Percentiles rank a stretch among this genome's conserved stretches.
phyloP scores from a whole-genome alignment of 1,284 basidiomycete species.

The Rhodotorula glutinis region DNA sequence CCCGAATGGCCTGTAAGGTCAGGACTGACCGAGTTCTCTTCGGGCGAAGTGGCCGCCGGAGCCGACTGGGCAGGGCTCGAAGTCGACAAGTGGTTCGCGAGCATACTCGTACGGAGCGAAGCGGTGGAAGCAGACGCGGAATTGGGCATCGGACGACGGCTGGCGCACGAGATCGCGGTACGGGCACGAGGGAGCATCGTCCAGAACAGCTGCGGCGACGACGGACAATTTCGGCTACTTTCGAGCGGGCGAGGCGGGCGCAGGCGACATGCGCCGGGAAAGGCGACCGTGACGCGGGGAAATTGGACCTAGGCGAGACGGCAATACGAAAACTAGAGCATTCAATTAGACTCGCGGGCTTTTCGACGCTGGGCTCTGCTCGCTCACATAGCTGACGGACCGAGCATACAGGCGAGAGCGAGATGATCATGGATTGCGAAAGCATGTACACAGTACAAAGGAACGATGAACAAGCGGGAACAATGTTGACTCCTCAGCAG shows the following conservation, averaged over 20 bases:
- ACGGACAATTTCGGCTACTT: no score
- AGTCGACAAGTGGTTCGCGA: conserved; percentile 10
- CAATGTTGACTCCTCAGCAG: conserved; percentile 1
- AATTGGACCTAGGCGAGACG: no score
- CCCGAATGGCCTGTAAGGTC: no score
- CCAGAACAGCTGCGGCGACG: neutral
- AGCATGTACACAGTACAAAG: neutral
- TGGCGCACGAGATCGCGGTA: neutral
- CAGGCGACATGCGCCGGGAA: no score
- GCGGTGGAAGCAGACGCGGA: conserved; percentile 1
- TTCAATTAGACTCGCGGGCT: no score
- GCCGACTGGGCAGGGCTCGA: neutral
- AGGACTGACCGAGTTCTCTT: neutral
- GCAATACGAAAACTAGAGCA: no score
- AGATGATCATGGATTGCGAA: no score
- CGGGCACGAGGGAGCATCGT: conserved; percentile 1
- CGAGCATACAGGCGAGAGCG: no score
- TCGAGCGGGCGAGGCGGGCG: no score
- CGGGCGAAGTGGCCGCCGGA: conserved; percentile 2
- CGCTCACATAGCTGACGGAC: no score
- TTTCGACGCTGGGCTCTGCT: no score
- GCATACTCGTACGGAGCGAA: neutral
- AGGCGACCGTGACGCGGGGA: no score
- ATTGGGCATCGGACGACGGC: neutral
- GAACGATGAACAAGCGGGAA: neutral